Conservation (phyloP, 768 basidiomycete species). For the Russula olivacea region DNA sequence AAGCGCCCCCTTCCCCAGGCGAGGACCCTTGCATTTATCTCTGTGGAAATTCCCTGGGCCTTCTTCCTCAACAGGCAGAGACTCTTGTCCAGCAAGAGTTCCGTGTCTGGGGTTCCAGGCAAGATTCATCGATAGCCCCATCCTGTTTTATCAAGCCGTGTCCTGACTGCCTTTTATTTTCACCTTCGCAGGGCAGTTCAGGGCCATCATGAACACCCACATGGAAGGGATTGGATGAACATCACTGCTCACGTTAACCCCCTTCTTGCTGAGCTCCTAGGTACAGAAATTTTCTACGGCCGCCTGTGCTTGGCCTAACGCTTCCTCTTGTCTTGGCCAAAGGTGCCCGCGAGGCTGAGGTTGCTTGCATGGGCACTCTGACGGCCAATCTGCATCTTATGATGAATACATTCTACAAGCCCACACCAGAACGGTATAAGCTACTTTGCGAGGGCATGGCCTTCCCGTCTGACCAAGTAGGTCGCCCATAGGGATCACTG, state of each 20-base stretch:
- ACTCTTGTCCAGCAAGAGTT: constrained; percentile 77
- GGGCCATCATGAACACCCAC: constrained; percentile 89
- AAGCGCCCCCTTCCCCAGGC: constrained; percentile 30
- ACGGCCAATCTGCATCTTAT: constrained; percentile 95
- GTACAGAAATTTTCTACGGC: constrained; percentile 39
- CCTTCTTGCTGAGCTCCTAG: constrained; percentile 74
- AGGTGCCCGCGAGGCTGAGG: constrained; percentile 87
- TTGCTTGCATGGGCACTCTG: constrained; percentile 92
- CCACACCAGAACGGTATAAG: constrained; percentile 78
- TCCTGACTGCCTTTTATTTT: constrained; percentile 12
- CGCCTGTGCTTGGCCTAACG: background rate
- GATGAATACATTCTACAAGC: constrained; percentile 92
- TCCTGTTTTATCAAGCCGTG: constrained; percentile 24
- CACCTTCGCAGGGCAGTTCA: constrained; percentile 59
- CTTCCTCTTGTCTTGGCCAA: constrained; percentile 28
- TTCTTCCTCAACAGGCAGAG: constrained; percentile 67
- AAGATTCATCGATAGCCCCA: constrained; percentile 26
- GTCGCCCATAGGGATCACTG: constrained; percentile 26
- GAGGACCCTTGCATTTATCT: constrained; percentile 70
- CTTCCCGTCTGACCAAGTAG: constrained; percentile 94
- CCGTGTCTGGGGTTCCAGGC: constrained; percentile 73
- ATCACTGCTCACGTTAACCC: constrained; percentile 68
- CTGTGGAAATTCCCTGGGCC: constrained; percentile 92
- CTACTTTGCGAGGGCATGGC: constrained; percentile 92
- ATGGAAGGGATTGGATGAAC: constrained; percentile 74